Evolutionary conservation across 345 rosid species (phyloP), one percentile per base, ranked within the genome.

Genomic region (Mercurialis annua): DNA sequence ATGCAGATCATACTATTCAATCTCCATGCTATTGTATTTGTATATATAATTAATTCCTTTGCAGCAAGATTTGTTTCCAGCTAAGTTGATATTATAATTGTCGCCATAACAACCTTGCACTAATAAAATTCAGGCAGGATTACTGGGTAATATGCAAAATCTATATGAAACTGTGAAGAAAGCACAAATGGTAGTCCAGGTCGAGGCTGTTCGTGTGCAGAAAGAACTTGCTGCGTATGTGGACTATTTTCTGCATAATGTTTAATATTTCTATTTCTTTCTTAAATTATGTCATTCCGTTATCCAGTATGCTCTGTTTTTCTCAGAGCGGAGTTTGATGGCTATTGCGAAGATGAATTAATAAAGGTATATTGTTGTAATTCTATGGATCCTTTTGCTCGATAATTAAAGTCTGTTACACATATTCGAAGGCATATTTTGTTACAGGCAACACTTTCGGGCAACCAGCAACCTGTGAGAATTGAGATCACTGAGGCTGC

Each of bases 151-250:
- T 36, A 62, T 63, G 73, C 68, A 51, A 54, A 63, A 62, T 46
- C 56, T 70, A 21, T 53, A 51, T 1, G 68, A 70, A 53, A 63
- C 67, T 16, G 67, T 70, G 27, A 62, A 70, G 68, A 70, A 70
- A 42, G 73, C 73, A 53, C 67, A 70, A 34, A 62, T 31, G 54
- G 73, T 70, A 26, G 68, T 70, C 24, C 73, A 70, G 53, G 68
- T 70, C 43, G 73, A 70, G 62, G 73, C 73, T 3, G 67, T 62
- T 31, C 73, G 67, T 20, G 53, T 70, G 62, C 73, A 70, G 65
- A 62, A 70, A 62, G 68, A 70, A 44, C 73, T 70, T 43, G 67
- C 73, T 27, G 67, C 36, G 73, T 70, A 70, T 27, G 68, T 57
- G 8, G n/a, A n/a, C 1, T 17, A 33, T 9, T 33, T 27, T 43